A percentile compares a stretch with the other conserved stretches of the same genome.
These are phyloP conservation scores for Cyberlindnera euphorbiiphila DNA, from an alignment of 805 yeast genomes.

Conservation along the genomic window DNA sequence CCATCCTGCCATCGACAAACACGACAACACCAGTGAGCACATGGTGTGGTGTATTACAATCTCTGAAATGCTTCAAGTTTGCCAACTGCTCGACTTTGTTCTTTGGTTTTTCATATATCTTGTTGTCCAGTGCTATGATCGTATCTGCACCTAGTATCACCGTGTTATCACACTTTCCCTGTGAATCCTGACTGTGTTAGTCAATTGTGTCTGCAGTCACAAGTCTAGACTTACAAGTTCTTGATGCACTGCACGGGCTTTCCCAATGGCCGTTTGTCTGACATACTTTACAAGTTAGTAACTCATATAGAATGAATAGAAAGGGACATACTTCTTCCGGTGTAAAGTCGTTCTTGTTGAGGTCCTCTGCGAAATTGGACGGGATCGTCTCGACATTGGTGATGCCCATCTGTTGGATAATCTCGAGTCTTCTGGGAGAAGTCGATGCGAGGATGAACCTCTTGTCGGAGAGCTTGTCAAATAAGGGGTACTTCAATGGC, in stretches of 20 bases:
- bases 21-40: slow-evolving; percentile 55
- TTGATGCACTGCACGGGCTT: slow-evolving; percentile 59
- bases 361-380: slow-evolving; percentile 74
- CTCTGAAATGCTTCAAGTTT: slow-evolving; percentile 45
- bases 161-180: slow-evolving; percentile 13
- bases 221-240: slow-evolving; percentile 27
- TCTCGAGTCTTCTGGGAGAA: slow-evolving; percentile 76
- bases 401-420: slow-evolving; percentile 59
- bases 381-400: slow-evolving; percentile 42
- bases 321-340: slow-evolving; percentile 39
- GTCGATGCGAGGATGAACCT: slow-evolving; percentile 70
- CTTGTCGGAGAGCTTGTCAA: slow-evolving; percentile 17
- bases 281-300: slow-evolving; percentile 48
- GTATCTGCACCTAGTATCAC: slow-evolving; percentile 76
- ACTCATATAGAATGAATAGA: slow-evolving; percentile 4
- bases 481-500: slow-evolving; percentile 32
- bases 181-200: slow-evolving; percentile 7
- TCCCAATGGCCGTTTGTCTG: slow-evolving; percentile 59
- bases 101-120: slow-evolving; percentile 80
- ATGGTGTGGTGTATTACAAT: slow-evolving; percentile 39
- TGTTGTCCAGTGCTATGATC: slow-evolving; percentile 52
- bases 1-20: slow-evolving; percentile 28
- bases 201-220: background rate
- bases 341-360: slow-evolving; percentile 47
- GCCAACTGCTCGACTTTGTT: slow-evolving; percentile 45